Conservation (phyloP, 176 grass and related monocot species). For the Lolium perenne region DNA sequence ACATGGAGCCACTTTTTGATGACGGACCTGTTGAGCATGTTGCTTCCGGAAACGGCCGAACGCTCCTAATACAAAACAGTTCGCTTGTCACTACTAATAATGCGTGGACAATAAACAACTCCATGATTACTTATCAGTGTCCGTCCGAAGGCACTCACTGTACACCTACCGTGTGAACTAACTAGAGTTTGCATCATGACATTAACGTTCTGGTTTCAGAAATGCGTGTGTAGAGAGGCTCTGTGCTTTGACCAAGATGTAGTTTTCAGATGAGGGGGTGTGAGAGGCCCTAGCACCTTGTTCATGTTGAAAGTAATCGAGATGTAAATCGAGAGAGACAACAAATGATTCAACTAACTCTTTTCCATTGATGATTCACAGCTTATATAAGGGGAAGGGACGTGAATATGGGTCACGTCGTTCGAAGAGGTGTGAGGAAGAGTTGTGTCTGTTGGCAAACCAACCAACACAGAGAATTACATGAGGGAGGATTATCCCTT, state of each 20-base stretch:
- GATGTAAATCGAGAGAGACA: no score
- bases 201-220: constrained; percentile 22
- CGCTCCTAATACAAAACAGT: constrained; percentile 27
- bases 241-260: constrained; percentile 35
- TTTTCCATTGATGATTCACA: no score
- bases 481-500: no score
- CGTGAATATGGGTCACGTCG: no score
- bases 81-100: constrained; percentile 35
- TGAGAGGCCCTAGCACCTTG: neutral
- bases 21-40: neutral
- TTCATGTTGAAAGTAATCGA: no score
- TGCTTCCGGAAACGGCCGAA: constrained; percentile 26
- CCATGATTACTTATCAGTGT: constrained; percentile 10
- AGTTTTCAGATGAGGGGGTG: constrained; percentile 3
- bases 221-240: neutral
- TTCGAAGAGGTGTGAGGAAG: no score
- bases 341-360: no score
- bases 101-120: constrained; percentile 6
- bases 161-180: constrained; percentile 32
- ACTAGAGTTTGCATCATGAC: neutral
- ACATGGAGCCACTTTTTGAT: constrained; percentile 42
- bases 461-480: no score
- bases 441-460: no score
- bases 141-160: neutral
- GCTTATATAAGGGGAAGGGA: no score